phyloP scores from a whole-genome alignment of 768 basidiomycete species.

The Boletus eberwhitei region DNA sequence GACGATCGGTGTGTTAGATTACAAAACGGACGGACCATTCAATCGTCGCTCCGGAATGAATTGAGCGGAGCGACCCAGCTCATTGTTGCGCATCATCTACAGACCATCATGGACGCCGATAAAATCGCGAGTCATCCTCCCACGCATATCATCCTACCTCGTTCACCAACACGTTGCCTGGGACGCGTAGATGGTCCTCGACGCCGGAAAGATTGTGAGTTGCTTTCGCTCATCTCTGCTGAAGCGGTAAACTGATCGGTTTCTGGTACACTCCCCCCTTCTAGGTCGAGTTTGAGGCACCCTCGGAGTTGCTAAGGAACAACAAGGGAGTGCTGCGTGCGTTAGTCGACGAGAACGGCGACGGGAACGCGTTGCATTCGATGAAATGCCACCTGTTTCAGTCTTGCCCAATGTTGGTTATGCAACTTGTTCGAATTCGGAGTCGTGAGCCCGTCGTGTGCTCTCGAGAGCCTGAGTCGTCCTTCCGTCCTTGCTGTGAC shows the following conservation, averaged over 20 bases:
- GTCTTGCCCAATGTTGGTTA: no score
- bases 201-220: slow-evolving; percentile 39
- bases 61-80: slow-evolving; percentile 48
- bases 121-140: slow-evolving; percentile 40
- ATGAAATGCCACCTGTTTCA: no score
- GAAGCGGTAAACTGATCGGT: neutral
- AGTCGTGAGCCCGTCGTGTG: no score
- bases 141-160: neutral
- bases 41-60: slow-evolving; percentile 49
- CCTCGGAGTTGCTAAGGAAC: slow-evolving; percentile 47
- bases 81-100: slow-evolving; percentile 56
- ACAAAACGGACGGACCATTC: slow-evolving; percentile 52
- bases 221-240: neutral
- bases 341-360: slow-evolving; percentile 56
- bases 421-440: no score
- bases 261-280: neutral
- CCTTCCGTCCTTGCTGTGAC: no score
- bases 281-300: slow-evolving; percentile 46
- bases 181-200: slow-evolving; percentile 39
- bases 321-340: slow-evolving; percentile 49
- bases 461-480: no score
- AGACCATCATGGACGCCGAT: slow-evolving; percentile 61
- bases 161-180: neutral
- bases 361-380: slow-evolving; percentile 45
- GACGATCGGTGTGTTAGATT: slow-evolving; percentile 35